phyloP scores from a whole-genome alignment of 768 basidiomycete species.

The Russula ochroleuca region DNA sequence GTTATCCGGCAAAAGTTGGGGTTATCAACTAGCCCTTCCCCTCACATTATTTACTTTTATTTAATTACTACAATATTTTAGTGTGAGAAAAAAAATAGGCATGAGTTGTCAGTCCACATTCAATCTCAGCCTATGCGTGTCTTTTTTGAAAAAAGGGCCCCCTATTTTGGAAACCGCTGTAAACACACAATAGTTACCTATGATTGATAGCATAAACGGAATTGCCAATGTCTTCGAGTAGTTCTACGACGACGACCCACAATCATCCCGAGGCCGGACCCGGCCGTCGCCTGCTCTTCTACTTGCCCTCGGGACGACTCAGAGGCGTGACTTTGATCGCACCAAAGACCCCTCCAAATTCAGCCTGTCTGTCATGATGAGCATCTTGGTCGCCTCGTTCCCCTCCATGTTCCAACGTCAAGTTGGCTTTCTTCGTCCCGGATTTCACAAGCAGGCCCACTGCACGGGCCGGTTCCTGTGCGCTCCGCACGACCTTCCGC shows the following conservation, averaged over 20 bases:
- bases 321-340: slow-evolving; percentile 58
- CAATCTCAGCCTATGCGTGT: no score
- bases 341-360: slow-evolving; percentile 50
- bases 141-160: no score
- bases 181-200: no score
- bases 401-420: neutral
- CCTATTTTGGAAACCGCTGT: no score
- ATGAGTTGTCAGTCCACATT: no score
- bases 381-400: neutral
- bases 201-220: no score
- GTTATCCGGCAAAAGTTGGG: no score
- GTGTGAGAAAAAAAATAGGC: no score
- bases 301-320: slow-evolving; percentile 41
- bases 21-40: no score
- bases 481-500: slow-evolving; percentile 55
- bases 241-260: neutral
- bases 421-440: neutral
- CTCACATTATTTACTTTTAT: no score
- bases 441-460: neutral
- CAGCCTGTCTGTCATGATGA: slow-evolving; percentile 25
- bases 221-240: no score
- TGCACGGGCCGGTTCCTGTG: slow-evolving; percentile 33
- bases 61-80: no score
- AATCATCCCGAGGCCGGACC: neutral
- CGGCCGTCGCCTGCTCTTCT: slow-evolving; percentile 34